Evolutionary conservation across 179 eudicot species (phyloP), one percentile per base, ranked within the genome.

Genomic region (Corrigiola litoralis): DNA sequence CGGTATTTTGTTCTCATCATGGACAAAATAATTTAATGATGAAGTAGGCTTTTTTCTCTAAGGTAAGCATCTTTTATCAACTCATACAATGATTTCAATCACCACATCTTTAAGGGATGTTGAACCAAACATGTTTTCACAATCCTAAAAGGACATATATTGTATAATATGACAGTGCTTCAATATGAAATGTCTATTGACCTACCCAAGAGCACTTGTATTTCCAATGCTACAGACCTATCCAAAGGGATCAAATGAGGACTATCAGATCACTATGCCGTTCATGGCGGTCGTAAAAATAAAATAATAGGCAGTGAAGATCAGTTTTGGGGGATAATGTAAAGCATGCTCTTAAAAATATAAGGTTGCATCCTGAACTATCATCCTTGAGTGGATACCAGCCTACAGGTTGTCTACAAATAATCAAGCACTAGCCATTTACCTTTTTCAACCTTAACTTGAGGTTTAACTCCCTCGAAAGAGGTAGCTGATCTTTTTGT

Each of bases 371-470:
- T 36, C 11, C 27, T 4, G 18, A 36, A 37, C 9, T 32, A 38
- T 6, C 44, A 38, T 16, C 44, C 50, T n/a, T n/a, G n/a, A n/a
- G n/a, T n/a, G n/a, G n/a, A 46, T 25, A 46, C 24, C 13, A 2
- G 44, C 9, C 44, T 8, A 12, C 13, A 5, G 14, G 13, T 38
- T 4, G 44, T 2, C 14, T 8, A 12, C 13, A 11, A 38, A 4
- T 34, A 32, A 20, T 47, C 46, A 25, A 34, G 23, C 23, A 46
- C 34, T 14, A 31, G 4, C 42, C 17, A 37, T 36, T 6, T 25
- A 88, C 92, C 94, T 86, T 81, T 33, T 72, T 70, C 63, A 87
- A 70, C 66, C 70, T 82, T 59, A 76, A 83, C 60, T 66, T 79
- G 65, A 79, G 78, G 71, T 77, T 79, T 51, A 54, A 58, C 62